Evolutionary conservation across 345 rosid genomes (phyloP).

Genomic region (Ceriops tagal): DNA sequence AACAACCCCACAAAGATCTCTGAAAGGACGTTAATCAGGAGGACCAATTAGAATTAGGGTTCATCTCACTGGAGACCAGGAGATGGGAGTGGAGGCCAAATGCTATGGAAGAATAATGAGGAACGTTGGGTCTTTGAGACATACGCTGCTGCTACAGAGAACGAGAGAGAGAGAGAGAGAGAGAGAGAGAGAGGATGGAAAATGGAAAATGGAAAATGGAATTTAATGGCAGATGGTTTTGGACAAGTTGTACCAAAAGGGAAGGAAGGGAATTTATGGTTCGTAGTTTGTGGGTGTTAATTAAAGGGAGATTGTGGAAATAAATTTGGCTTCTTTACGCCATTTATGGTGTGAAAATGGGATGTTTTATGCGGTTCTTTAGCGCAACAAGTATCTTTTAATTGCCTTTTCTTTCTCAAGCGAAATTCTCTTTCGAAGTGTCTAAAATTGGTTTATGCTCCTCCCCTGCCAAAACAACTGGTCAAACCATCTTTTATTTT

Average conservation of each 20-base stretch:
- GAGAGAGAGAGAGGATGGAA: neutral
- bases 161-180: no score
- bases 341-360: neutral
- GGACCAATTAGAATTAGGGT: conserved; percentile 51
- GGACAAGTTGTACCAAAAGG: neutral
- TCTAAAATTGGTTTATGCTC: no score
- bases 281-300: neutral
- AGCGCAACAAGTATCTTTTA: no score
- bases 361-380: no score
- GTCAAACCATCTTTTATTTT: no score
- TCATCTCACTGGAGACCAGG: conserved; percentile 66
- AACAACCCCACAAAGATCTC: no score
- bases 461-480: no score
- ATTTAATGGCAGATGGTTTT: no score
- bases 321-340: neutral
- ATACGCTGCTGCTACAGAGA: conserved; percentile 24
- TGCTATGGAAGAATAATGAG: conserved; percentile 68
- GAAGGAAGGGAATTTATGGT: neutral
- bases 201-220: neutral
- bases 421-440: no score
- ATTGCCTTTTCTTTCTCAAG: no score
- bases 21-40: neutral
- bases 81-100: conserved; percentile 68
- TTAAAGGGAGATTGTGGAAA: neutral
- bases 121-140: conserved; percentile 75